Conservation (phyloP, 768 basidiomycete genomes). For the Amanita exitialis region DNA sequence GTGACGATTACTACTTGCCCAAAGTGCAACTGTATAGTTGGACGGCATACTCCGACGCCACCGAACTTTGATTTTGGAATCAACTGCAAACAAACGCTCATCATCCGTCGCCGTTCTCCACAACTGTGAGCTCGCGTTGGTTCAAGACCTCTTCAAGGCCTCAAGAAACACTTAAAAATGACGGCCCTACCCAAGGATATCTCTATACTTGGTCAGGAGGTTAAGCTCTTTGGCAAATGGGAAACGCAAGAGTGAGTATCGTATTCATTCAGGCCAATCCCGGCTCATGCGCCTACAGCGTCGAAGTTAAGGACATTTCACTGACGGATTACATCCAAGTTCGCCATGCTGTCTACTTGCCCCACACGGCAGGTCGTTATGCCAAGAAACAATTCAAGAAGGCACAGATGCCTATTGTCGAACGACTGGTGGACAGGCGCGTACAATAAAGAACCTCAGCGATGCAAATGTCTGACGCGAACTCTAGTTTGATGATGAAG, state of each 20-base stretch:
- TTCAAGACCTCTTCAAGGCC: conserved; percentile 22
- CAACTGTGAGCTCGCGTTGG: conserved; percentile 18
- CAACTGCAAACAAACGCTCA: conserved; percentile 37
- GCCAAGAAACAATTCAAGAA: conserved; percentile 99
- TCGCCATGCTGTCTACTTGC: conserved; percentile 93
- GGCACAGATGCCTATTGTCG: conserved; percentile 99
- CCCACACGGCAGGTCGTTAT: conserved; percentile 98
- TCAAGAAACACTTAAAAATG: conserved; percentile 37
- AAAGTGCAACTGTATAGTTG: conserved; percentile 33
- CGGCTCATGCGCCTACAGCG: conserved; percentile 34
- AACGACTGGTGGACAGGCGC: conserved; percentile 95
- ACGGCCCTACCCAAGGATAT: conserved; percentile 78
- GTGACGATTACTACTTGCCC: conserved; percentile 11
- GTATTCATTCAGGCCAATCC: background rate
- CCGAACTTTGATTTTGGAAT: conserved; percentile 37
- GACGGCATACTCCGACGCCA: conserved; percentile 22
- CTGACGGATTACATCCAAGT: conserved; percentile 99
- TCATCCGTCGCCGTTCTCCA: conserved; percentile 18
- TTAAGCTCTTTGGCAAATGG: conserved; percentile 99
- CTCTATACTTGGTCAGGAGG: conserved; percentile 71
- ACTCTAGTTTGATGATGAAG: conserved; percentile 95
- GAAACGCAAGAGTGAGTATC: conserved; percentile 87
- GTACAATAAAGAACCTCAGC: conserved; percentile 12
- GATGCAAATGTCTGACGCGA: background rate
- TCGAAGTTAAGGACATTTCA: conserved; percentile 99